A percentile compares a stretch with the other conserved stretches of the same genome.
Evolutionary conservation across 2,329 filamentous ascomycete genomes (phyloP).

Genomic region (Fusarium caatingaense): DNA sequence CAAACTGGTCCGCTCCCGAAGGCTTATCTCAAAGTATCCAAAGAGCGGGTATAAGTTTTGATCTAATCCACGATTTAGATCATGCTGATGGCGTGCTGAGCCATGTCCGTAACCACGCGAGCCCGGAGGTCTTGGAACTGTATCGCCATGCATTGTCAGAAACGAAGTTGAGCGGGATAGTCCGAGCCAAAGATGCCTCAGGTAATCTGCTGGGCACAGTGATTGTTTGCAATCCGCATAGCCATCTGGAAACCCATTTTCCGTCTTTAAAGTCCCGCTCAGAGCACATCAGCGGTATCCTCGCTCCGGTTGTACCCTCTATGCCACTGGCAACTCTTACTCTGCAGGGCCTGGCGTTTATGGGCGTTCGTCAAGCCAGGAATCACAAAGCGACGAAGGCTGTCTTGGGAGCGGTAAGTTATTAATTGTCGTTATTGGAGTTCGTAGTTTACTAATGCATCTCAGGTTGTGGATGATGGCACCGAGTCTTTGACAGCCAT

Average conservation of each 20-base stretch:
- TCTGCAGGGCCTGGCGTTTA: slow-evolving; percentile 79
- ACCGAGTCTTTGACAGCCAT: slow-evolving; percentile 80
- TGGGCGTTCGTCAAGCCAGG: slow-evolving; percentile 86
- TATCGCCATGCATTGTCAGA: slow-evolving; percentile 81
- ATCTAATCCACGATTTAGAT: slow-evolving; percentile 83
- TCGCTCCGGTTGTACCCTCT: slow-evolving; percentile 80
- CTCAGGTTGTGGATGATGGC: slow-evolving; percentile 75
- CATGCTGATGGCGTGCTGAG: slow-evolving; percentile 79
- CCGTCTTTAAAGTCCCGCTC: slow-evolving; percentile 73
- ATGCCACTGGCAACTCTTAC: slow-evolving; percentile 76
- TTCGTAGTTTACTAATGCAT: slow-evolving; percentile 29
- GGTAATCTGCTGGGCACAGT: slow-evolving; percentile 81
- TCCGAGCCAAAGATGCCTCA: slow-evolving; percentile 78
- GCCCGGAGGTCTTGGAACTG: slow-evolving; percentile 82
- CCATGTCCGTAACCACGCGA: slow-evolving; percentile 78
- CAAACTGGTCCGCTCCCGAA: slow-evolving; percentile 79
- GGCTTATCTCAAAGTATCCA: slow-evolving; percentile 80
- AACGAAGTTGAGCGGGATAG: slow-evolving; percentile 79
- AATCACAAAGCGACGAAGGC: slow-evolving; percentile 78
- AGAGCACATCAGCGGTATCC: slow-evolving; percentile 76
- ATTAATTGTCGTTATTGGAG: fast-evolving
- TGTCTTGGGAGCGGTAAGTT: slow-evolving; percentile 81
- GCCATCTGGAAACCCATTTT: slow-evolving; percentile 74
- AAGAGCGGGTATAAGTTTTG: slow-evolving; percentile 79
- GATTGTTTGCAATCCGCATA: slow-evolving; percentile 79